Evolutionary conservation across 805 yeast genomes (phyloP).

Genomic region (Blastobotrys chiropterorum): DNA sequence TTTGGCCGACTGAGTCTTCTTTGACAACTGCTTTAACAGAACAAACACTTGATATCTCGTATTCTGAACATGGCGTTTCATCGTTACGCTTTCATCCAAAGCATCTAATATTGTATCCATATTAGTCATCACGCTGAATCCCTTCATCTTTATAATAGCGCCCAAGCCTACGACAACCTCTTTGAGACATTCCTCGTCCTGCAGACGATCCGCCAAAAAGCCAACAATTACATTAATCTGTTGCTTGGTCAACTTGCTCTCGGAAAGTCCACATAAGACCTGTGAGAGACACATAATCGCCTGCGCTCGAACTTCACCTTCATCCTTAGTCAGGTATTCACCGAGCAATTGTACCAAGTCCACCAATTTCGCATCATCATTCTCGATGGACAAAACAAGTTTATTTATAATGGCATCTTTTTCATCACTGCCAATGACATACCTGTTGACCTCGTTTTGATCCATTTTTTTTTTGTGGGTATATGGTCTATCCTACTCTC

Average conservation of each 20-base stretch:
- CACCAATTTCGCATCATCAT: constrained; percentile 35
- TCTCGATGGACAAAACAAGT: constrained; percentile 19
- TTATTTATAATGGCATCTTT: neutral
- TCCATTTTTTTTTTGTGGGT: constrained; percentile 9
- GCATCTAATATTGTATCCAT: constrained; percentile 29
- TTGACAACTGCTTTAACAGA: constrained; percentile 32
- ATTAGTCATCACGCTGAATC: constrained; percentile 32
- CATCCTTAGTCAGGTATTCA: constrained; percentile 56
- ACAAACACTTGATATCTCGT: constrained; percentile 52
- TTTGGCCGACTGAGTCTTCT: constrained; percentile 29
- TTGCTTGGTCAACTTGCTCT: constrained; percentile 31
- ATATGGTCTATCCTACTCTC: neutral
- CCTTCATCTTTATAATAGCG: constrained; percentile 47
- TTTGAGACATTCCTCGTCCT: constrained; percentile 50
- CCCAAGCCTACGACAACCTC: constrained; percentile 50
- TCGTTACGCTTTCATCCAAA: constrained; percentile 28
- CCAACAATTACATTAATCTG: constrained; percentile 31
- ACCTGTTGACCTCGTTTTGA: constrained; percentile 27
- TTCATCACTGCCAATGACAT: constrained; percentile 5
- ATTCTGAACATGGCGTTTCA: constrained; percentile 25
- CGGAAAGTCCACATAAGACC: constrained; percentile 30
- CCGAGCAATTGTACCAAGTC: constrained; percentile 55
- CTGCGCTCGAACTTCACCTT: constrained; percentile 39
- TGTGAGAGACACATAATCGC: constrained; percentile 42
- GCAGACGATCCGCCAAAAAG: constrained; percentile 61